These are phyloP conservation scores for Crithidia sp. DNA, from an alignment of 208 protist genomes.

Conservation along the genomic window DNA sequence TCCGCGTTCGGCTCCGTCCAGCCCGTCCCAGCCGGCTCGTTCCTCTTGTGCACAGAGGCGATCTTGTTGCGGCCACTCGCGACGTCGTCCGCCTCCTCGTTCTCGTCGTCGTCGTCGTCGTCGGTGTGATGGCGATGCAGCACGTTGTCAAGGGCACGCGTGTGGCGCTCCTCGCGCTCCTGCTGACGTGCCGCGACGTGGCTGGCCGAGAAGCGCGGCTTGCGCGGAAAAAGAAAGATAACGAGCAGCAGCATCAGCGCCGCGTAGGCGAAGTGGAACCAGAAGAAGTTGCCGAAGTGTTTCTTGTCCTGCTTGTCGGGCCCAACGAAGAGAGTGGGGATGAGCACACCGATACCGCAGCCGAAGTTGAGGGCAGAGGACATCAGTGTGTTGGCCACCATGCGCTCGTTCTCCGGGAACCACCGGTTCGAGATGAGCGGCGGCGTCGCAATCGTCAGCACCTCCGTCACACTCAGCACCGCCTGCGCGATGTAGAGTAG, in stretches of 20 bases:
- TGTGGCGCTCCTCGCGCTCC: slow-evolving; percentile 39
- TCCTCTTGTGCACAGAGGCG: not conserved
- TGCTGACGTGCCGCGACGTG: slow-evolving; percentile 59
- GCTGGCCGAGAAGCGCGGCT: slow-evolving; percentile 52
- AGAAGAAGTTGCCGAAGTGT: slow-evolving; percentile 77
- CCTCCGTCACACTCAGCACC: slow-evolving; percentile 74
- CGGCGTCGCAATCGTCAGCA: slow-evolving; percentile 79
- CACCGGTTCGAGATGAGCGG: slow-evolving; percentile 81
- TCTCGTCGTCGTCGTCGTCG: slow-evolving; percentile 20
- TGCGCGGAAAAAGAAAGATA: slow-evolving; percentile 61
- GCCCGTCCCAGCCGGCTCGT: slow-evolving; percentile 3
- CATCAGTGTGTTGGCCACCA: slow-evolving; percentile 74
- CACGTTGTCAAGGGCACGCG: slow-evolving; percentile 25
- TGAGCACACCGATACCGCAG: slow-evolving; percentile 65
- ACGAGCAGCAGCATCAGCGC: slow-evolving; percentile 39
- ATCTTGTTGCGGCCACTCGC: not conserved
- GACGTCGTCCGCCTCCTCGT: not conserved
- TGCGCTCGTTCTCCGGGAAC: slow-evolving; percentile 70
- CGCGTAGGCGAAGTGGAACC: slow-evolving; percentile 70
- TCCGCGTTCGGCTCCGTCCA: not conserved
- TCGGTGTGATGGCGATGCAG: slow-evolving; percentile 10
- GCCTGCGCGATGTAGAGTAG: slow-evolving; percentile 69
- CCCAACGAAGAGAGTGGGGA: slow-evolving; percentile 75
- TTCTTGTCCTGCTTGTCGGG: slow-evolving; percentile 44
- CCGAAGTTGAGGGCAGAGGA: slow-evolving; percentile 71